Base-by-base conservation (phyloP, 2,329 filamentous ascomycete species). In the Fusarium pseudoanthophilum region DNA sequence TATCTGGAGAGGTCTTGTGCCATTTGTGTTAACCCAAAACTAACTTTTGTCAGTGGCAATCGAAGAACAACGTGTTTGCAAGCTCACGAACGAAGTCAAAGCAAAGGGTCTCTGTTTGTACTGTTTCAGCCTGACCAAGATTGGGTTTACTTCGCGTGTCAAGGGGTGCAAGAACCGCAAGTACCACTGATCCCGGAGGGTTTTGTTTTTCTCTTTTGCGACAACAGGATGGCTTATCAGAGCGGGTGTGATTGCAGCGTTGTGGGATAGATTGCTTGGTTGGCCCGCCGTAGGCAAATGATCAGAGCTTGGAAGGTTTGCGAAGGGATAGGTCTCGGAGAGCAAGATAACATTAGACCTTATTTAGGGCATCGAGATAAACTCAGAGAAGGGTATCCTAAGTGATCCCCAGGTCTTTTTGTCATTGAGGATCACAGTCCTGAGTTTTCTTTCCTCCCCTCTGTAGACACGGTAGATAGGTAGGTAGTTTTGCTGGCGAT, bases 91-190 rank as follows among this genome's bases (percentile, higher is more conserved):
- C 15, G 10, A 30, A 20, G 18, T 42, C 5, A 71, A 66, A 42
- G 55, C 30, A 15, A 60, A 34, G 24, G 68, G 68, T 20, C 62
- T 71, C 18, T 71, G 68, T n/a, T 43, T 71, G 15, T 59, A 66
- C 49, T 71, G 68, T 34, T 71, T 60, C 18, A 42, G 49, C 21
- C 57, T 40, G 5, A 28, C 63, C 4, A 71, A 64, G 26, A 16
- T 28, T 57, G 66, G 67, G 18, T 71, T 71, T 18, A 64, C 52
- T 26, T 21, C 26, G 21, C 42, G 62, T 11, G n/a, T 71, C 34
- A 46, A 56, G 24, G 62, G 62, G 3, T 71, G 67, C 36, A 56
- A 51, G 39, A 20, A 71, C 20, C 63, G 46, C 8, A 71, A 68
- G 39, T 71, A 56, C 18, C 69, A 71, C 28, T 71, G 37, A 66